Percentiles rank a stretch among this genome's conserved stretches.
Conservation (phyloP, 495 filamentous ascomycete species). For the Penicillium arizonense region DNA sequence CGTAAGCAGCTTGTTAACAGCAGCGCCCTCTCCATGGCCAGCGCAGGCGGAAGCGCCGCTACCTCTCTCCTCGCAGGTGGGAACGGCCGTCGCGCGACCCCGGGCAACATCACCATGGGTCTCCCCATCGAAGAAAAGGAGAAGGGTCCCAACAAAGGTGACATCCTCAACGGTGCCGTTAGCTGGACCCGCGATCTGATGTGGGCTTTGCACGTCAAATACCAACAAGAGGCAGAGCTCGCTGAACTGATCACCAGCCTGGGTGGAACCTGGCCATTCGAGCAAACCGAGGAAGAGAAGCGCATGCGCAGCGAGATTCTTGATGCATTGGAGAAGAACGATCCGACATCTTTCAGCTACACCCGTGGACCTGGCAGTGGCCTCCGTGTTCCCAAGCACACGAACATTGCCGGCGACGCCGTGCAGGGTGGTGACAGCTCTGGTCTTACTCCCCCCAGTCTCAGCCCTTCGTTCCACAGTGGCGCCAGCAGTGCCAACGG, state of each 20-base stretch:
- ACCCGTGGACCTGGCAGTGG: conserved; percentile 80
- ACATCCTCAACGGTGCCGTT: conserved; percentile 95
- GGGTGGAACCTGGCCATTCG: conserved; percentile 74
- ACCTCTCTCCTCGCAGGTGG: conserved; percentile 89
- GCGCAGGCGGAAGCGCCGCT: conserved; percentile 67
- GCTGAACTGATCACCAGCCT: conserved; percentile 67
- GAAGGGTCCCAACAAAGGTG: conserved; percentile 97
- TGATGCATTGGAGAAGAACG: conserved; percentile 78
- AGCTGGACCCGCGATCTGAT: conserved; percentile 96
- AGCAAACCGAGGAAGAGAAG: conserved; percentile 86
- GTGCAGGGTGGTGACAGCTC: conserved; percentile 44
- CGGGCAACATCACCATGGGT: conserved; percentile 87
- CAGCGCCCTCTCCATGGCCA: conserved; percentile 77
- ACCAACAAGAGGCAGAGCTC: conserved; percentile 84
- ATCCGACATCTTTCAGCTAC: conserved; percentile 71
- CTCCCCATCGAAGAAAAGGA: conserved; percentile 95
- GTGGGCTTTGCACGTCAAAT: conserved; percentile 87
- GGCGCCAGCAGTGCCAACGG: conserved; percentile 54
- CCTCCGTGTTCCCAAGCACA: conserved; percentile 88
- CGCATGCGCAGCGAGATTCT: conserved; percentile 91
- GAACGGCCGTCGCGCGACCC: conserved; percentile 72
- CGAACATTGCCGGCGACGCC: conserved; percentile 82
- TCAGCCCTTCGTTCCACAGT: conserved; percentile 70
- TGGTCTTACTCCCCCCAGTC: conserved; percentile 55
- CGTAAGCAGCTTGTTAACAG: conserved; percentile 92